Evolutionary conservation across 345 rosid genomes (phyloP), one percentile per base, ranked within the genome.

Genomic region (Syzygium aqueum): DNA sequence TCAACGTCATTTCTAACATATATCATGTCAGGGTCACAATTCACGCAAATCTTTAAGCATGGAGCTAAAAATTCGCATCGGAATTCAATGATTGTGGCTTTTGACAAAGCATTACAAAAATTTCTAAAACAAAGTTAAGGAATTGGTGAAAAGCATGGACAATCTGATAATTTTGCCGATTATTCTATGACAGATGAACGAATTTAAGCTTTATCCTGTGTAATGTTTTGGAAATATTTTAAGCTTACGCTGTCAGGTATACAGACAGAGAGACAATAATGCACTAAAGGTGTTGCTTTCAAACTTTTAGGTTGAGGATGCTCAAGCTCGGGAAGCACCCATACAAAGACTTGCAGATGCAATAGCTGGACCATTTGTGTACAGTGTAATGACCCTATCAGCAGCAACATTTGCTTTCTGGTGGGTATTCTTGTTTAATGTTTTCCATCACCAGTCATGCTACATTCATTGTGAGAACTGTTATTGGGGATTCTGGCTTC

Each of bases 271-370:
- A 73, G 49, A 73, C 77, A 2, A 73, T 11, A 73, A 73, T 73
- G 49, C 82, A 73, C 37, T 46, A 65, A 49, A 56, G 16, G 56
- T 43, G 30, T 30, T 12, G 25, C 89, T 86, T n/a, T 91, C 83
- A 33, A 87, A 88, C 25, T 87, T 91, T 89, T 90, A 96, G 99
- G 98, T 96, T 90, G 97, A 97, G 93, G 98, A 95, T 88, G 99
- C 99, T 87, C 98, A 97, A 92, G 98, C 98, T 67, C 93, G 89
- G 91, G 99, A 96, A 92, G 99, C 99, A 57, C 99, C 99, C 87
- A 93, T 96, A 86, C 99, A 97, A 89, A 92, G 99, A 90, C 94
- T 97, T 88, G 99, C 98, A 89, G 99, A 97, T 90, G 93, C 96
- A 23, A 95, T 97, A 90, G 98, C 99, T 84, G 99, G 99, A 80